phyloP scores from a whole-genome alignment of 176 grass and related monocot genomes.

The Bonia amplexicaulis region DNA sequence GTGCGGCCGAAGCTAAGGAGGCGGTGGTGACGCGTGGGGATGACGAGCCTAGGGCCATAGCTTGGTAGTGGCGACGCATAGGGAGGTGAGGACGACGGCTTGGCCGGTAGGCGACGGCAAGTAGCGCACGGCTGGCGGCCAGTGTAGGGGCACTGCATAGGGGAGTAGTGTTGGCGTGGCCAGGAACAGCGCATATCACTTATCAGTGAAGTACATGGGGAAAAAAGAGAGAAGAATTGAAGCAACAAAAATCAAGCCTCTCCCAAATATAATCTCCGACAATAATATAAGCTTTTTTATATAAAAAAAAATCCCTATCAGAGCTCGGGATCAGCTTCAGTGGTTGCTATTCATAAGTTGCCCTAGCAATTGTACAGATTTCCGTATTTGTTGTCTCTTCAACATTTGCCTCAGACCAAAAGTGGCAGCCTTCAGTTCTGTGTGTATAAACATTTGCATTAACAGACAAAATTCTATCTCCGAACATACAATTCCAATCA shows the following conservation, averaged over 20 bases:
- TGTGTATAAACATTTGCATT: slow-evolving; percentile 4
- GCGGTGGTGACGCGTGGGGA: no score
- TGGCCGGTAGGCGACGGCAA: no score
- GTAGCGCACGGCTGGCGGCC: no score
- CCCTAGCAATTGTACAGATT: not conserved
- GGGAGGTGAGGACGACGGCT: no score
- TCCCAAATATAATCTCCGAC: not conserved
- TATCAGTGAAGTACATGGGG: not conserved
- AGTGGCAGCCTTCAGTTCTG: not conserved
- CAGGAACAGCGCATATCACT: not conserved
- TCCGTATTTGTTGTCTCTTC: not conserved
- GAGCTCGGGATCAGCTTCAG: not conserved
- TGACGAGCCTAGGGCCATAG: no score
- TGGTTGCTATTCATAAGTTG: not conserved
- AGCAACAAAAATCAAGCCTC: not conserved
- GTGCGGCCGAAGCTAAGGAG: no score
- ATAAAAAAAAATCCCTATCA: not conserved
- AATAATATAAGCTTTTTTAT: not conserved
- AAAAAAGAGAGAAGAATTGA: not conserved
- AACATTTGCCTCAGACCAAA: not conserved
- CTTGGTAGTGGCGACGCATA: no score
- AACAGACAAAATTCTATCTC: slow-evolving; percentile 8
- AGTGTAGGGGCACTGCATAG: no score
- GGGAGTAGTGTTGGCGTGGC: no score
- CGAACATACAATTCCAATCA: slow-evolving; percentile 6